These are phyloP conservation scores for Exophiala oligosperma DNA, from an alignment of 2,329 filamentous ascomycete species.

Conservation along the genomic window DNA sequence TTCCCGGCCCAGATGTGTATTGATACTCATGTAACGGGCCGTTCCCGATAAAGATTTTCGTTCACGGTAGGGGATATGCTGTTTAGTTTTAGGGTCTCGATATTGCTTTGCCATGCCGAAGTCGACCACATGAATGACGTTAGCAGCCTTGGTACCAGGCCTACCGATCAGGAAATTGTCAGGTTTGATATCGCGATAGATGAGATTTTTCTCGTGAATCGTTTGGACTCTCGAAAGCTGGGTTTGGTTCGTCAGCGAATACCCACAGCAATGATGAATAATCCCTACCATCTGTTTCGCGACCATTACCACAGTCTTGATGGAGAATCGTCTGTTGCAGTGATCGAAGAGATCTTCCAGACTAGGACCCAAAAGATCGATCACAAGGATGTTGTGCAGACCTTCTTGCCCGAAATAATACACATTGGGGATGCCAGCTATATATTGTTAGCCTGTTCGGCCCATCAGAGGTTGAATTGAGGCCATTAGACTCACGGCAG, in stretches of 20 bases:
- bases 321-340: conserved; percentile 90
- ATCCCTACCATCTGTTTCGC: conserved; percentile 88
- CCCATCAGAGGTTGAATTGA: conserved; percentile 1
- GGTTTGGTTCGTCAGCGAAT: conserved; percentile 30
- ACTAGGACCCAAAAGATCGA: conserved; percentile 91
- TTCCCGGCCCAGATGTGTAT: conserved; percentile 94
- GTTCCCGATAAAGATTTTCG: conserved; percentile 96
- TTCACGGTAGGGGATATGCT: conserved; percentile 97
- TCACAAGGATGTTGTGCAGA: conserved; percentile 97
- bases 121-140: conserved; percentile 97
- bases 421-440: conserved; percentile 97
- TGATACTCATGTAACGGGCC: conserved; percentile 99
- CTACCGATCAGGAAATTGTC: conserved; percentile 98
- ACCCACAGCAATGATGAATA: background rate
- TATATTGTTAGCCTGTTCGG: conserved; percentile 18
- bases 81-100: conserved; percentile 96
- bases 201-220: conserved; percentile 98
- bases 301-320: conserved; percentile 99
- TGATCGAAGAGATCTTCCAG: conserved; percentile 97
- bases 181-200: conserved; percentile 98
- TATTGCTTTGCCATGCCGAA: conserved; percentile 99
- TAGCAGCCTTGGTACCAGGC: conserved; percentile 88
- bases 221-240: conserved; percentile 86
- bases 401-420: conserved; percentile 99
- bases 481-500: conserved; percentile 73